These are phyloP conservation scores for Torulaspora maleeae DNA, from an alignment of 805 yeast species.

Conservation along the genomic window DNA sequence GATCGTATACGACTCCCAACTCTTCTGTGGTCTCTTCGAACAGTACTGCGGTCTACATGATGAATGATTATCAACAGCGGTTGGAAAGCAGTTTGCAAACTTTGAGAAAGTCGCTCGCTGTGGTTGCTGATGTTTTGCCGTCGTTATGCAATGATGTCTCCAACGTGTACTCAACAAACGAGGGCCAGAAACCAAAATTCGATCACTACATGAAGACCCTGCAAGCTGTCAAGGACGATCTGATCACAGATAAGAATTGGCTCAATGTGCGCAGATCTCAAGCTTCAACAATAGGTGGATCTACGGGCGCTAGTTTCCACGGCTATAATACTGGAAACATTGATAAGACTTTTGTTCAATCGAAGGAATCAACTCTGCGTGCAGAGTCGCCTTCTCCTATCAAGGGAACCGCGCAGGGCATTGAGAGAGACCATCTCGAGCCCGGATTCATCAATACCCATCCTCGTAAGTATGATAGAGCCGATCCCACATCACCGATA, in stretches of 20 bases:
- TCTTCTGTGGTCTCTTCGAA: conserved; percentile 10
- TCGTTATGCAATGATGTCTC: conserved; percentile 1
- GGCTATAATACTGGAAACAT: not conserved
- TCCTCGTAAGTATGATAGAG: not conserved
- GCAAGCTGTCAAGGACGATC: conserved; percentile 6
- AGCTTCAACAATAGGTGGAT: conserved; percentile 5
- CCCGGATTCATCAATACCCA: not conserved
- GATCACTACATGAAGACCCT: conserved; percentile 3
- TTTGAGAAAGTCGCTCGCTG: conserved; percentile 5
- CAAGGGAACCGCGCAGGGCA: not conserved
- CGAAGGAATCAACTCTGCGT: not conserved
- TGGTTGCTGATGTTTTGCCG: conserved; percentile 11
- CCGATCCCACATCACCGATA: not conserved
- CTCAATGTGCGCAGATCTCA: not conserved
- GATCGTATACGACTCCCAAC: conserved; percentile 6
- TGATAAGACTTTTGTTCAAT: not conserved
- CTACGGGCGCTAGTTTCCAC: not conserved
- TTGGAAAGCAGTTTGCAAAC: conserved; percentile 7
- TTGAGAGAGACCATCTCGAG: not conserved
- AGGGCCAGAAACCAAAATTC: not conserved
- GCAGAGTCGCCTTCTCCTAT: not conserved
- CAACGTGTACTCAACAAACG: not conserved
- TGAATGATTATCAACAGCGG: conserved; percentile 4
- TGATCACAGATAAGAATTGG: conserved; percentile 5
- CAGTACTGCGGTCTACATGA: not conserved